Percentiles rank a stretch among this genome's conserved stretches.
Evolutionary conservation across 352 stramenopile genomes (phyloP).

Genomic region (Phytophthora megakarya): DNA sequence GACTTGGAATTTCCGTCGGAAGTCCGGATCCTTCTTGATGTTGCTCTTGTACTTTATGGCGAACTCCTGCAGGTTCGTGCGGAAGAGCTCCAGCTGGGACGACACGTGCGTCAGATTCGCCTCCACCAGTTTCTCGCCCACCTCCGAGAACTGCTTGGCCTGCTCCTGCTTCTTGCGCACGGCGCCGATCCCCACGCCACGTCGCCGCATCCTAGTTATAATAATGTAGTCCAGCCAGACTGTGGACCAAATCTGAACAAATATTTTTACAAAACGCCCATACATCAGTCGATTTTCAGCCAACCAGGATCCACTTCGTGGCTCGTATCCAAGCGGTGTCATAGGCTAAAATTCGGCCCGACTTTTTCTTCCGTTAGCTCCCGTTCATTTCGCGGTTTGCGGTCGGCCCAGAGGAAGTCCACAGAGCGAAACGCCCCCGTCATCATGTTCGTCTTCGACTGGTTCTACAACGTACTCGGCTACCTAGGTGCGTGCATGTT

Average conservation of each 20-base stretch:
- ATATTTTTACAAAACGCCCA: no score
- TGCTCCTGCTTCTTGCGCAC: constrained; percentile 91
- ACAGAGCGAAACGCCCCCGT: constrained; percentile 18
- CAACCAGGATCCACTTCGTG: constrained; percentile 71
- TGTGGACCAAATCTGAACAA: no score
- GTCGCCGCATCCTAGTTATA: constrained; percentile 46
- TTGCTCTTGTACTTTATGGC: constrained; percentile 94
- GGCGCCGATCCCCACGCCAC: constrained; percentile 81
- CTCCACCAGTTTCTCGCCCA: constrained; percentile 84
- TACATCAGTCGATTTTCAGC: no score
- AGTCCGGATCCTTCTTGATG: constrained; percentile 95
- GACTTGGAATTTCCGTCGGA: constrained; percentile 93
- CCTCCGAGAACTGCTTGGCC: constrained; percentile 82
- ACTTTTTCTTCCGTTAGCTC: constrained; percentile 21
- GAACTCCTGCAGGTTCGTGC: constrained; percentile 92
- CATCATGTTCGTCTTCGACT: constrained; percentile 95
- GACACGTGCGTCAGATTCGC: constrained; percentile 82
- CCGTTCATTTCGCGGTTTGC: constrained; percentile 44
- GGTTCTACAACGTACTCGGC: constrained; percentile 95
- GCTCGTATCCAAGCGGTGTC: constrained; percentile 9
- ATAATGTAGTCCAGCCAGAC: no score
- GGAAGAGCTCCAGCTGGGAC: constrained; percentile 89
- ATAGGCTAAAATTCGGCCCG: background rate
- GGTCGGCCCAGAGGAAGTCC: constrained; percentile 26
- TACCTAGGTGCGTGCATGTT: constrained; percentile 82